phyloP scores from a whole-genome alignment of 306 rosid genomes.

The cucumber (Cucumis sativus) region DNA sequence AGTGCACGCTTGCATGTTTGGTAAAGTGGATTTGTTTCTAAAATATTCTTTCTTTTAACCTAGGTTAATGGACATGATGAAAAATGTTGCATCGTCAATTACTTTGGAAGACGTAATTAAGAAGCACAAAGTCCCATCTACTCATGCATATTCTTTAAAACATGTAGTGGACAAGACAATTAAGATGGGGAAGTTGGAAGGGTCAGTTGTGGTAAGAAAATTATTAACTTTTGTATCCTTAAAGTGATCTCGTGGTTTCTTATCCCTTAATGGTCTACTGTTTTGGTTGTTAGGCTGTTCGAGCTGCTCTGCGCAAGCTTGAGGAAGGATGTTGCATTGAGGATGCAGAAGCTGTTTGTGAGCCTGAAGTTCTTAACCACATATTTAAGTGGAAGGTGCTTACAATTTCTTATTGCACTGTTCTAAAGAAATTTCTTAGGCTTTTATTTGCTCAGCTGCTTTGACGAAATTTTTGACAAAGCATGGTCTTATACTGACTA shows the following conservation, averaged over 20 bases:
- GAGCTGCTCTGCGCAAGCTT: conserved; percentile 62
- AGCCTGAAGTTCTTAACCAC: conserved; percentile 46
- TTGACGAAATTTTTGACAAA: background rate
- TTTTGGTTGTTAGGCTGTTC: conserved; percentile 44
- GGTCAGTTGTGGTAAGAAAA: conserved; percentile 50
- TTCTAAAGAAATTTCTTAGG: background rate
- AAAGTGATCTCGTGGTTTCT: background rate
- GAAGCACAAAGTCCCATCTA: conserved; percentile 43
- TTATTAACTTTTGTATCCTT: background rate
- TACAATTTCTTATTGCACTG: conserved; percentile 5
- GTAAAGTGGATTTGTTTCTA: background rate
- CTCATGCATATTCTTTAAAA: conserved; percentile 34
- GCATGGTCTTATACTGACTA: background rate
- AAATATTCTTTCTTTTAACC: conserved; percentile 12
- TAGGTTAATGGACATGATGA: conserved; percentile 53
- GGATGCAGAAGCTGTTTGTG: conserved; percentile 72
- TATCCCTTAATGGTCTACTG: background rate
- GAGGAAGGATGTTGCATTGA: conserved; percentile 47
- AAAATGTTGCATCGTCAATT: conserved; percentile 46
- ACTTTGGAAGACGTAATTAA: conserved; percentile 39
- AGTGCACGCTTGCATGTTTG: background rate
- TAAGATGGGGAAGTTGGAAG: conserved; percentile 75
- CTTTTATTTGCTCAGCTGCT: conserved; percentile 6
- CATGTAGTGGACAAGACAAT: conserved; percentile 53
- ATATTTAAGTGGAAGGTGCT: conserved; percentile 81